Base-by-base conservation (phyloP, 2,329 filamentous ascomycete genomes). In the Aspergillus udagawae region DNA sequence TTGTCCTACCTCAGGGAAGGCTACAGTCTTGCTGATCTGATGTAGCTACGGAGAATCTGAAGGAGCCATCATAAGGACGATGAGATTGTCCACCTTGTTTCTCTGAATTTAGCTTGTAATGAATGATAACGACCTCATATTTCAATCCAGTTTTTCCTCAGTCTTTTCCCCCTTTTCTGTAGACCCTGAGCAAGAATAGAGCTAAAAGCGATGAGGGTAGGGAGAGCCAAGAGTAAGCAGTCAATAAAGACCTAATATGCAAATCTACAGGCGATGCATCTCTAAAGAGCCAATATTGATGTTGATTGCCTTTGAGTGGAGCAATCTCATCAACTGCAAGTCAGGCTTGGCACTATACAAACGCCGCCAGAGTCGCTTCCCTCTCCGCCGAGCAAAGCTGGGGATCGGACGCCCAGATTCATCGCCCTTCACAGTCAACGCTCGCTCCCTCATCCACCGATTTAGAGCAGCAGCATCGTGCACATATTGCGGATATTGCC, bases 21-120 rank as follows among this genome's bases (percentile, higher is more conserved):
- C 41, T 45, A 32, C 52, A 55, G 47, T 53, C 28, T 38, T 12
- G 44, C 54, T 58, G 53, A 60, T 38, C 8, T 25, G 52, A 58
- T 28, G 47, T 63, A 95, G 91, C 90, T 42, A 95, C 91, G 67
- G 90, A 92, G 63, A 92, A 89, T 64, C 77, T 95, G 45, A 90
- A 92, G 70, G 89, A 93, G 25, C 89, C 91, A 3, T 83, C 86
- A 57, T 91, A 71, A 82, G 12, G 20, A 7, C 21, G 20, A 47
- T 27, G 44, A 7, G 23, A 25, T 23, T 44, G 21, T 27, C 53
- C 25, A 14, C 41, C 56, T 28, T 28, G 28, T 53, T 14, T 17
- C 3, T 27, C 3, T 12, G 4, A 23, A 17, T 38, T 23, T 21
- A 41, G 23, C 29, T 51, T 20, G 7, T 47, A 27, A 47, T 47